phyloP scores from a whole-genome alignment of 805 yeast genomes.

The Metschnikowia henanensis region DNA sequence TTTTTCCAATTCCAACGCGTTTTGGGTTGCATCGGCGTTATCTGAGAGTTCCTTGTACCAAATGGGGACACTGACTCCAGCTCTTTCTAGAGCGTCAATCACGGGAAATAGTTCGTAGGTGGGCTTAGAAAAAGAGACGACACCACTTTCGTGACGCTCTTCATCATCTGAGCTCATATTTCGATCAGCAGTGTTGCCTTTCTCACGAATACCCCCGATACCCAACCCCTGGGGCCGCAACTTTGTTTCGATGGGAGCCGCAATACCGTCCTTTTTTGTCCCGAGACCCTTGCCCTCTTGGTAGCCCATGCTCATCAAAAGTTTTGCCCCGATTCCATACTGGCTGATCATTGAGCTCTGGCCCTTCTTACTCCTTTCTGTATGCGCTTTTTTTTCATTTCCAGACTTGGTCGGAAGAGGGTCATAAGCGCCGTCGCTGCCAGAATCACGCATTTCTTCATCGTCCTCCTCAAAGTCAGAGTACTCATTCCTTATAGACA shows the following conservation, averaged over 20 bases:
- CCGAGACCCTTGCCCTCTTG: slow-evolving; percentile 87
- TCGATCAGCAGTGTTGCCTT: slow-evolving; percentile 16
- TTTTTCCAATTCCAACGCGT: slow-evolving; percentile 10
- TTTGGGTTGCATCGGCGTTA: slow-evolving; percentile 7
- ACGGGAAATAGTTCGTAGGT: slow-evolving; percentile 30
- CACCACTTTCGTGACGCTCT: no score
- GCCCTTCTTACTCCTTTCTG: no score
- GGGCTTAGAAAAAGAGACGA: slow-evolving; percentile 11
- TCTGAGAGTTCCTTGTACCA: slow-evolving; percentile 36
- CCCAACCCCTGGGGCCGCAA: slow-evolving; percentile 70
- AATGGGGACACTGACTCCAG: slow-evolving; percentile 37
- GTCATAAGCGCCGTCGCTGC: slow-evolving; percentile 1
- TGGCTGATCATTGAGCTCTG: slow-evolving; percentile 13
- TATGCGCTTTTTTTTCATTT: no score
- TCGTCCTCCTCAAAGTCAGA: slow-evolving; percentile 17
- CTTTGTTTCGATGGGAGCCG: slow-evolving; percentile 72
- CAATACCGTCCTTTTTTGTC: slow-evolving; percentile 64
- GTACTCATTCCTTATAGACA: slow-evolving; percentile 10
- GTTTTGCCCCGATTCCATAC: slow-evolving; percentile 85
- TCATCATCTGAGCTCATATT: slow-evolving; percentile 2
- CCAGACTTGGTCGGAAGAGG: no score
- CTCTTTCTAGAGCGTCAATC: slow-evolving; percentile 36
- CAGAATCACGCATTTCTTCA: background rate
- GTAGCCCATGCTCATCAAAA: slow-evolving; percentile 86
- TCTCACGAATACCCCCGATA: slow-evolving; percentile 60